Conservation (phyloP, 75 land plant species). For the Sequoiadendron giganteum region DNA sequence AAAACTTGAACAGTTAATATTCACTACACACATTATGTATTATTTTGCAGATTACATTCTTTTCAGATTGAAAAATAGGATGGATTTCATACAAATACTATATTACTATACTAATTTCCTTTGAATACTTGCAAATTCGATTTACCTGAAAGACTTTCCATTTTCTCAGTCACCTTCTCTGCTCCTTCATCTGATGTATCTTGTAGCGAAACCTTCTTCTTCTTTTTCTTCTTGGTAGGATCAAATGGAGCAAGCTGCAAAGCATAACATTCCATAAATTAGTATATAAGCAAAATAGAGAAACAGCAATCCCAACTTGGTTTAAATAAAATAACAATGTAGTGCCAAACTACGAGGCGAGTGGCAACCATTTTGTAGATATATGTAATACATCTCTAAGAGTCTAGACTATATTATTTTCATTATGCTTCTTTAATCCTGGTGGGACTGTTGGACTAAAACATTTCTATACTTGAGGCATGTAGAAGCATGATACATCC, state of each 20-base stretch:
- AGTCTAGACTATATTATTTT: too few species aligned
- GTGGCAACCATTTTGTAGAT: too few species aligned
- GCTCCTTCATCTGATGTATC: constrained; percentile 61
- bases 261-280: background rate
- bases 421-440: too few species aligned
- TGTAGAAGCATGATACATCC: too few species aligned
- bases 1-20: background rate
- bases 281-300: background rate
- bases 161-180: constrained; percentile 69
- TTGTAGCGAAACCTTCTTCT: constrained; percentile 80
- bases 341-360: too few species aligned
- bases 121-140: background rate
- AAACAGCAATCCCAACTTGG: background rate
- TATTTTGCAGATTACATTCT: background rate
- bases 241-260: constrained; percentile 81
- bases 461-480: too few species aligned
- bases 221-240: constrained; percentile 92
- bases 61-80: background rate
- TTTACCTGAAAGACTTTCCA: constrained; percentile 56
- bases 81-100: background rate
- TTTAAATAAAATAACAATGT: background rate
- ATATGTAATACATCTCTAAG: too few species aligned
- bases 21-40: background rate
- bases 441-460: too few species aligned
- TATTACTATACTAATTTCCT: background rate